Conservation (phyloP, 208 protist genomes). For the Borovskyia barvae region DNA sequence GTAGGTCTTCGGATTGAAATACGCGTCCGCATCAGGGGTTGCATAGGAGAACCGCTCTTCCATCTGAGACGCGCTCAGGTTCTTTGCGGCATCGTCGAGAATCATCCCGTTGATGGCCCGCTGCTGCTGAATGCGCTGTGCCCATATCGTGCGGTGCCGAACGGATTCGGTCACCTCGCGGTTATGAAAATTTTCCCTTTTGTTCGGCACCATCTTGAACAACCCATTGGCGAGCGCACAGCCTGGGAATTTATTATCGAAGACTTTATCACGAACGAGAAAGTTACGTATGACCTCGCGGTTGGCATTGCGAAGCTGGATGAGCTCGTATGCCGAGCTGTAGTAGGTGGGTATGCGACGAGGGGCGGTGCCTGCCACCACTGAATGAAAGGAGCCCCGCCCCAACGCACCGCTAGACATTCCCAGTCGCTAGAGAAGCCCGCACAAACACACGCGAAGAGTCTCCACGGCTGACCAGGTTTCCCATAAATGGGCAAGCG, state of each 20-base stretch:
- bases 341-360: conserved; percentile 69
- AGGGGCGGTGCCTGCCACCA: conserved; percentile 62
- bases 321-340: conserved; percentile 66
- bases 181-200: conserved; percentile 70
- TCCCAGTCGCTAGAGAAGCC: not conserved
- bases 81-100: conserved; percentile 29
- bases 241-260: conserved; percentile 90
- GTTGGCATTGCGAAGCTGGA: conserved; percentile 76
- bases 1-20: conserved; percentile 73
- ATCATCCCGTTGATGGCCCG: conserved; percentile 72
- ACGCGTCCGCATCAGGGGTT: conserved; percentile 73
- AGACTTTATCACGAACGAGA: conserved; percentile 81
- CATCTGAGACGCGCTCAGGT: conserved; percentile 32
- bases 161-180: conserved; percentile 79
- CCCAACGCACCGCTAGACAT: conserved; percentile 87
- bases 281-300: conserved; percentile 73
- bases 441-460: not conserved
- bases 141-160: conserved; percentile 79
- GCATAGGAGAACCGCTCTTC: conserved; percentile 50
- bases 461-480: not conserved
- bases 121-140: conserved; percentile 80
- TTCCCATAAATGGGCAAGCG: not conserved
- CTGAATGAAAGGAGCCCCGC: conserved; percentile 76
- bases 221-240: conserved; percentile 76
- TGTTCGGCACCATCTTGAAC: conserved; percentile 86